phyloP scores from a whole-genome alignment of 2,329 filamentous ascomycete genomes.

The Orbilia blumenaviensis region DNA sequence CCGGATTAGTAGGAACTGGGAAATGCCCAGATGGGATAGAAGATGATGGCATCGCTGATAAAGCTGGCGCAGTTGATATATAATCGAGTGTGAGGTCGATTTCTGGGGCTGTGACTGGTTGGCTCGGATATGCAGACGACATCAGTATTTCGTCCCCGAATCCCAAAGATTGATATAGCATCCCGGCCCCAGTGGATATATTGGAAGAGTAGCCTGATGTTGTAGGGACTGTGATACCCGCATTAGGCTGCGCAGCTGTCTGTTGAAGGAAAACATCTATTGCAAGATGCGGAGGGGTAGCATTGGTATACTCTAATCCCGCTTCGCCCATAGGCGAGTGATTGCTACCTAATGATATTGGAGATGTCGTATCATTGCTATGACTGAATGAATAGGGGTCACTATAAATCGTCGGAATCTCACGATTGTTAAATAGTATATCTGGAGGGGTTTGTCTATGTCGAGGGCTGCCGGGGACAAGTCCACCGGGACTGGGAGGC shows the following conservation, averaged over 20 bases:
- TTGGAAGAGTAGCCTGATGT: neutral
- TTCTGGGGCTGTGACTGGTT: neutral
- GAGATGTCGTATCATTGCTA: constrained; percentile 11
- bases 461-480: constrained; percentile 10
- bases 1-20: neutral
- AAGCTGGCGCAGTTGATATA: neutral
- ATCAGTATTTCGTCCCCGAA: neutral
- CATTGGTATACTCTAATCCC: constrained; percentile 8
- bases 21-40: neutral
- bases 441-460: neutral
- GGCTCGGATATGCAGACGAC: neutral
- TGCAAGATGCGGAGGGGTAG: constrained; percentile 1
- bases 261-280: constrained; percentile 31
- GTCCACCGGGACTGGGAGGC: constrained; percentile 33
- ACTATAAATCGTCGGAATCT: constrained; percentile 1
- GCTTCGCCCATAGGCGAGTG: constrained; percentile 5
- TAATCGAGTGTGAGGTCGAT: neutral
- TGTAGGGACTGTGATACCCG: neutral
- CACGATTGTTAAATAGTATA: neutral
- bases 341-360: constrained; percentile 1
- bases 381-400: neutral
- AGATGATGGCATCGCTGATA: neutral
- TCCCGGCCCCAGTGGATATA: neutral
- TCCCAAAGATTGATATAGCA: neutral
- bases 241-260: neutral